A percentile compares a stretch with the other conserved stretches of the same genome.
These are phyloP conservation scores for Drechslera avenae DNA, from an alignment of 2,329 filamentous ascomycete genomes.

Conservation along the genomic window DNA sequence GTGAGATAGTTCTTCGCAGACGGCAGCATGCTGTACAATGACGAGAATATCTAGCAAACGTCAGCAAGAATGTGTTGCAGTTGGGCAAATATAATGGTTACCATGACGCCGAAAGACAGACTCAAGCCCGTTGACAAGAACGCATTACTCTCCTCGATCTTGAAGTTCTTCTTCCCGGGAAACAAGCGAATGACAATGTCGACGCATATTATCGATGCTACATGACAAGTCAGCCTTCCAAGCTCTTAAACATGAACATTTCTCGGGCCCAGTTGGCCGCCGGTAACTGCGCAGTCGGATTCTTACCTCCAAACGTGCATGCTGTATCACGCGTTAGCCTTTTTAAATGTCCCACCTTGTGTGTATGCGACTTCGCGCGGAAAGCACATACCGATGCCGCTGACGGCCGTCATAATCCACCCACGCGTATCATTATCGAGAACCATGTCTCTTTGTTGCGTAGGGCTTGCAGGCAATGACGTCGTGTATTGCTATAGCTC, in stretches of 20 bases:
- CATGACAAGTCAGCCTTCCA: constrained; percentile 44
- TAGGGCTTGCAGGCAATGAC: constrained; percentile 22
- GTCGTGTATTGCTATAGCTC: constrained; percentile 18
- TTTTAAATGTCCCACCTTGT: background rate
- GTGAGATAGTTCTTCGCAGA: constrained; percentile 79
- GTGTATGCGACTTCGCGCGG: background rate
- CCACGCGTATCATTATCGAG: constrained; percentile 73
- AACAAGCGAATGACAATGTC: constrained; percentile 77
- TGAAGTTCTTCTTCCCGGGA: constrained; percentile 76
- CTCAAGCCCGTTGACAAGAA: constrained; percentile 90
- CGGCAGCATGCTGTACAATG: constrained; percentile 90
- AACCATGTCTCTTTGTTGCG: constrained; percentile 23
- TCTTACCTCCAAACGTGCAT: constrained; percentile 46
- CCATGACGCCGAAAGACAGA: constrained; percentile 95
- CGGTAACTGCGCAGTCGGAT: background rate
- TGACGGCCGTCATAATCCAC: constrained; percentile 86
- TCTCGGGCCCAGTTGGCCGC: background rate
- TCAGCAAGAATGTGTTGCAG: constrained; percentile 11
- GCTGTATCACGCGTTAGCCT: constrained; percentile 34
- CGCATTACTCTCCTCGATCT: constrained; percentile 84
- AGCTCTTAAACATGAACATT: background rate
- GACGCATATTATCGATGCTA: constrained; percentile 81
- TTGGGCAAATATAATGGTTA: constrained; percentile 50
- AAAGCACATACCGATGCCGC: constrained; percentile 69
- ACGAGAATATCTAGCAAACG: constrained; percentile 76